Conservation (phyloP, 495 filamentous ascomycete genomes). For the Daldinia bambusicola region DNA sequence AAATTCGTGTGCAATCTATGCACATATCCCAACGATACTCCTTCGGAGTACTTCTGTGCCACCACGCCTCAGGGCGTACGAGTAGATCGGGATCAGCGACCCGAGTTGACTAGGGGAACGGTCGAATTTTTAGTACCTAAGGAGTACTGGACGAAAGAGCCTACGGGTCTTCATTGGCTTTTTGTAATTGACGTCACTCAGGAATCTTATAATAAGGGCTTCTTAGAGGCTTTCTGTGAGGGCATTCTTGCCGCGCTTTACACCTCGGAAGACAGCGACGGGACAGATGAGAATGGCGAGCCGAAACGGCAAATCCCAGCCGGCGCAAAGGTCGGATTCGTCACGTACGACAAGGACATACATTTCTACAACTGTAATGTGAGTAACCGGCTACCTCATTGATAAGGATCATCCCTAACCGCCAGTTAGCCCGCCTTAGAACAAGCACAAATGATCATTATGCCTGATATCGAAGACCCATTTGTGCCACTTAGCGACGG, state of each 20-base stretch:
- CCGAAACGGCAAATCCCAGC: slow-evolving; percentile 71
- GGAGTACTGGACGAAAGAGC: slow-evolving; percentile 98
- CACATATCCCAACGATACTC: slow-evolving; percentile 94
- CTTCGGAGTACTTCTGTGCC: slow-evolving; percentile 91
- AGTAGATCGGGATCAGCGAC: slow-evolving; percentile 87
- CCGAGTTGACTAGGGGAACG: slow-evolving; percentile 89
- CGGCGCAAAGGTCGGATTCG: slow-evolving; percentile 90
- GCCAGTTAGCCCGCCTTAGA: slow-evolving; percentile 72
- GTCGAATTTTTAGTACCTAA: slow-evolving; percentile 97
- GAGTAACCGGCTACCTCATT: slow-evolving; percentile 47
- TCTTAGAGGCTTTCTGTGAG: slow-evolving; percentile 89
- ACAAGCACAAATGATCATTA: slow-evolving; percentile 96
- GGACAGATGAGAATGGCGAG: slow-evolving; percentile 65
- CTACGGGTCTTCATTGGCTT: slow-evolving; percentile 84
- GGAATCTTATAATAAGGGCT: slow-evolving; percentile 87
- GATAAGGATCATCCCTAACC: slow-evolving; percentile 17
- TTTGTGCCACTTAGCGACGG: slow-evolving; percentile 94
- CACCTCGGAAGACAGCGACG: slow-evolving; percentile 64
- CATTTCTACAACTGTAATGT: slow-evolving; percentile 97
- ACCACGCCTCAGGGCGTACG: slow-evolving; percentile 87
- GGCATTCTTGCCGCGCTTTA: slow-evolving; percentile 89
- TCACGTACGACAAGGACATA: slow-evolving; percentile 94
- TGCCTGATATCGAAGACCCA: slow-evolving; percentile 97
- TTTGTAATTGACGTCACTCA: slow-evolving; percentile 94
- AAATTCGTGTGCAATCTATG: slow-evolving; percentile 99